phyloP scores from a whole-genome alignment of 345 rosid genomes.

The Durio zibethinus region DNA sequence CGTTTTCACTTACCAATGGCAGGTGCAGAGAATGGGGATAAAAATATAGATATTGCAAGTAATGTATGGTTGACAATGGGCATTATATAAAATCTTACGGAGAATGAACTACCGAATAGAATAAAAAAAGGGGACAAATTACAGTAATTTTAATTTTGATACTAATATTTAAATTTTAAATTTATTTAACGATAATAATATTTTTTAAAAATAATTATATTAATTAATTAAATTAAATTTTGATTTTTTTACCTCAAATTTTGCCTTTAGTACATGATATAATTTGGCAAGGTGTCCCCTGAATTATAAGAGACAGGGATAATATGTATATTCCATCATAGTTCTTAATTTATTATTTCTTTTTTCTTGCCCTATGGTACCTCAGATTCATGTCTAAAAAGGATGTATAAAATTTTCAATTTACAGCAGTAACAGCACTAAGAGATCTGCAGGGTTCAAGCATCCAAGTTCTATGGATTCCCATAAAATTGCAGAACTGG shows the following conservation, averaged over 20 bases:
- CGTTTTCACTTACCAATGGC: not conserved
- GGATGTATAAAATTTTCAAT: not conserved
- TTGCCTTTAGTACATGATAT: too few relatives aligned
- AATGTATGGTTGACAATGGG: not conserved
- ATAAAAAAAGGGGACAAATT: too few relatives aligned
- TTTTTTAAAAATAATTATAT: too few relatives aligned
- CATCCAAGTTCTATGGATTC: not conserved
- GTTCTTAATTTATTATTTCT: not conserved
- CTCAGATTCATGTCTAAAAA: conserved; percentile 3
- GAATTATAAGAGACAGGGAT: not conserved
- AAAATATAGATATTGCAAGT: not conserved
- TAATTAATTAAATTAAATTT: too few relatives aligned
- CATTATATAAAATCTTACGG: not conserved
- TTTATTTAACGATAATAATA: too few relatives aligned
- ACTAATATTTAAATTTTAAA: too few relatives aligned
- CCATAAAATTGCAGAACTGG: not conserved
- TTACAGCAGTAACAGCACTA: not conserved
- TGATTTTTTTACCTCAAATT: too few relatives aligned
- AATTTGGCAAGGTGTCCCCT: not conserved
- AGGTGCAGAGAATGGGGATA: not conserved
- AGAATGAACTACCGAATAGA: not conserved
- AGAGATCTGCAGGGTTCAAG: not conserved
- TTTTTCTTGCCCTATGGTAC: not conserved
- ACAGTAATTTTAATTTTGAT: too few relatives aligned
- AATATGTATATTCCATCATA: not conserved